These are phyloP conservation scores for Datisca glomerata DNA, from an alignment of 306 rosid species.

Conservation along the genomic window DNA sequence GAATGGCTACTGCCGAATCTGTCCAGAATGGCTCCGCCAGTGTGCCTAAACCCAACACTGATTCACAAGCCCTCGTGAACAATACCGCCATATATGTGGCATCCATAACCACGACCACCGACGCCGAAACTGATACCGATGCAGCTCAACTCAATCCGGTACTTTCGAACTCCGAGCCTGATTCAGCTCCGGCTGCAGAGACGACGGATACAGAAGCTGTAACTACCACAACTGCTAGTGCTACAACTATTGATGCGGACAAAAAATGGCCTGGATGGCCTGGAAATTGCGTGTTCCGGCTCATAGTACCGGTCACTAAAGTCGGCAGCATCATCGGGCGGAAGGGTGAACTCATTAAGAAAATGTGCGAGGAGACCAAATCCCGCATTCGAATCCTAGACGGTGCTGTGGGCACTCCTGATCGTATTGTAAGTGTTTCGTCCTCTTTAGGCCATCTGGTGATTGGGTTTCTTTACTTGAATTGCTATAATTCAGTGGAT, in stretches of 20 bases:
- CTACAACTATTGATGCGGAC: conserved; percentile 22
- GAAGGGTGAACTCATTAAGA: conserved; percentile 87
- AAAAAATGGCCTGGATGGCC: conserved; percentile 97
- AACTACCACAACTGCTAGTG: background rate
- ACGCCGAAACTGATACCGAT: background rate
- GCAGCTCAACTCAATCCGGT: conserved; percentile 14
- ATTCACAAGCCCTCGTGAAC: background rate
- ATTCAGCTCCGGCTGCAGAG: conserved; percentile 8
- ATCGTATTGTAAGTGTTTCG: conserved; percentile 67
- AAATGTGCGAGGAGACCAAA: conserved; percentile 84
- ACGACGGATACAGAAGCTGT: conserved; percentile 5
- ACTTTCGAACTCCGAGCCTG: conserved; percentile 11
- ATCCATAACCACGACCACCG: background rate
- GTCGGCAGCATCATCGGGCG: conserved; percentile 96
- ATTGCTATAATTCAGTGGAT: too few species aligned
- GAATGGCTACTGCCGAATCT: conserved; percentile 4
- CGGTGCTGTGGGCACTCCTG: conserved; percentile 67
- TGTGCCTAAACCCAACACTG: background rate
- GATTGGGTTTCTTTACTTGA: conserved; percentile 10
- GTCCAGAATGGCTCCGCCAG: conserved; percentile 9
- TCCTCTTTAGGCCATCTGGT: conserved; percentile 8
- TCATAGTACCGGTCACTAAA: conserved; percentile 74
- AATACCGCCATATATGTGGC: background rate
- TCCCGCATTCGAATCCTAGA: conserved; percentile 95
- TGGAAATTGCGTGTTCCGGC: conserved; percentile 77